These are phyloP conservation scores for Talaromyces sp. DNA, from an alignment of 2,329 filamentous ascomycete genomes.

Conservation along the genomic window DNA sequence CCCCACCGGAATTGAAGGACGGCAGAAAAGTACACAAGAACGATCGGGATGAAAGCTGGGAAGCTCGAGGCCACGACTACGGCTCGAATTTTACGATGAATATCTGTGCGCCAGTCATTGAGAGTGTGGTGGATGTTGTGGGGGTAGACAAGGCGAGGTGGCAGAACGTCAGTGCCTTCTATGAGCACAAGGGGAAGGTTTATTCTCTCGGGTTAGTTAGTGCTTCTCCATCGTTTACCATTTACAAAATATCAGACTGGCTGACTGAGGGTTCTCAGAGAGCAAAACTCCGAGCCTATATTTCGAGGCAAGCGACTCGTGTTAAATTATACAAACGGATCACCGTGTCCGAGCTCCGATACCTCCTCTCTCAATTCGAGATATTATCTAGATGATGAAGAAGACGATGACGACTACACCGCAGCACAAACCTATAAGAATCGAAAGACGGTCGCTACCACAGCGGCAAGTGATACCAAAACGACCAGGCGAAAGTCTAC, in stretches of 20 bases:
- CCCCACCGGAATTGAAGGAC: conserved; percentile 43
- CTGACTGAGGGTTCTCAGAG: conserved; percentile 26
- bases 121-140: conserved; percentile 45
- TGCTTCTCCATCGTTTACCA: neutral
- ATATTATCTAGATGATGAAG: conserved; percentile 18
- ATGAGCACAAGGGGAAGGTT: conserved; percentile 40
- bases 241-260: neutral
- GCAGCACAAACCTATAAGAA: conserved; percentile 18
- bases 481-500: conserved; percentile 61
- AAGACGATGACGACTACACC: conserved; percentile 19
- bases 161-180: conserved; percentile 50
- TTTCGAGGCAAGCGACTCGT: conserved; percentile 60
- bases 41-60: conserved; percentile 45
- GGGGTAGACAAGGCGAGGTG: conserved; percentile 41
- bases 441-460: neutral
- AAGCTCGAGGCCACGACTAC: conserved; percentile 49
- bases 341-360: conserved; percentile 54
- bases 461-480: conserved; percentile 22
- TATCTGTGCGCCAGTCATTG: conserved; percentile 49
- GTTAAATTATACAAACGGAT: conserved; percentile 72
- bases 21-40: conserved; percentile 39
- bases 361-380: conserved; percentile 20
- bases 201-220: conserved; percentile 47
- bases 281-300: conserved; percentile 44
- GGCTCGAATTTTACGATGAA: conserved; percentile 51